Evolutionary conservation across 306 rosid genomes (phyloP).

Genomic region (Medicago arabica): DNA sequence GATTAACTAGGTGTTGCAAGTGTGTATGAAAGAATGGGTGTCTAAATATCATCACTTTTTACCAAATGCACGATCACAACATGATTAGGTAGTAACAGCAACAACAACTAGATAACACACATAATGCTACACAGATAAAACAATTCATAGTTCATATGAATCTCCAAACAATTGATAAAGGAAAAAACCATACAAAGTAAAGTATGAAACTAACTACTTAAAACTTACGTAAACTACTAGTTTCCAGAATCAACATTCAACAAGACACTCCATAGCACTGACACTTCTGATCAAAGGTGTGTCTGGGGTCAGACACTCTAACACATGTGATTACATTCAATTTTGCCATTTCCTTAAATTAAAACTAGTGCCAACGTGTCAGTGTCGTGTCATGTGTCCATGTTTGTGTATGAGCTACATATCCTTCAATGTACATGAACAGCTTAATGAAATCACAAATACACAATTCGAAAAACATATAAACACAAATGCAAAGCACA

Average conservation of each 20-base stretch:
- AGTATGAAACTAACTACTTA: neutral
- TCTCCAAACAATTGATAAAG: neutral
- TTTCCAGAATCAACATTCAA: slow-evolving; percentile 17
- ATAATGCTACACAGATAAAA: slow-evolving; percentile 5
- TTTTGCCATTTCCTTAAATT: neutral
- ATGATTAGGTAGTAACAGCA: neutral
- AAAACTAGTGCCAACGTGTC: too few relatives aligned
- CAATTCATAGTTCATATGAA: neutral
- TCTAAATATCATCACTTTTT: too few relatives aligned
- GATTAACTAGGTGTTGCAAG: too few relatives aligned
- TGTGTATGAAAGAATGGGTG: too few relatives aligned
- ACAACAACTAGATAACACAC: slow-evolving; percentile 10
- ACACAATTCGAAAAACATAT: slow-evolving; percentile 15
- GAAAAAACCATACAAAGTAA: neutral
- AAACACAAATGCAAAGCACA: neutral
- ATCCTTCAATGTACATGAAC: slow-evolving; percentile 7
- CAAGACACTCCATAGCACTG: neutral
- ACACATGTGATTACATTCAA: too few relatives aligned
- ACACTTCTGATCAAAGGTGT: too few relatives aligned
- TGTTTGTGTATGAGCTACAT: too few relatives aligned
- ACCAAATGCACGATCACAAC: slow-evolving; percentile 13
- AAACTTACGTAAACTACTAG: neutral
- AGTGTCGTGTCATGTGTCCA: too few relatives aligned
- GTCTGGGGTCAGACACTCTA: too few relatives aligned
- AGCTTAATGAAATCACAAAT: slow-evolving; percentile 21